A percentile compares a stretch with the other conserved stretches of the same genome.
Conservation (phyloP, 2,329 filamentous ascomycete genomes). For the Metarhizium sp. region DNA sequence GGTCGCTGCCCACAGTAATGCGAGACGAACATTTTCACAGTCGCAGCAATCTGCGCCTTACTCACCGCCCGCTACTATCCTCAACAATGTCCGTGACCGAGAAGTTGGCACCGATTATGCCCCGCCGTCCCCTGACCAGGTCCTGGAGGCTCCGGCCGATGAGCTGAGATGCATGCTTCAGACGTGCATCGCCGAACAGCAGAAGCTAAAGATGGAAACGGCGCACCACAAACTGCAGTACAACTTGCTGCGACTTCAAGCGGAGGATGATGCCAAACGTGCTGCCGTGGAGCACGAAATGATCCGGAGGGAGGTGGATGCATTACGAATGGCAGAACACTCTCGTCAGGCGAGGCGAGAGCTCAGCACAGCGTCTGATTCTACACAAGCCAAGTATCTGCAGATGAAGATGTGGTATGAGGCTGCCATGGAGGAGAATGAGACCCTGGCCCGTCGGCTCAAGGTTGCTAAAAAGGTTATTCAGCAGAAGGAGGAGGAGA, state of each 20-base stretch:
- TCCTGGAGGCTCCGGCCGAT: slow-evolving; percentile 43
- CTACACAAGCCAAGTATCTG: slow-evolving; percentile 42
- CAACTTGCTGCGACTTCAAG: slow-evolving; percentile 74
- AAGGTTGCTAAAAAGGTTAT: slow-evolving; percentile 70
- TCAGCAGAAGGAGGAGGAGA: slow-evolving; percentile 66
- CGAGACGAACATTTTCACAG: slow-evolving; percentile 22
- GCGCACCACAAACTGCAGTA: slow-evolving; percentile 89
- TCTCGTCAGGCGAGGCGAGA: slow-evolving; percentile 51
- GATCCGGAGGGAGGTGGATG: slow-evolving; percentile 79
- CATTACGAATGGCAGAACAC: slow-evolving; percentile 66
- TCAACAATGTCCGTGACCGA: slow-evolving; percentile 24
- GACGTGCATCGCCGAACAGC: slow-evolving; percentile 44
- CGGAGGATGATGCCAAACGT: slow-evolving; percentile 73
- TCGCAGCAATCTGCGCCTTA: slow-evolving; percentile 40
- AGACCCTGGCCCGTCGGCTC: slow-evolving; percentile 53
- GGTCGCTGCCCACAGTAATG: slow-evolving; percentile 22
- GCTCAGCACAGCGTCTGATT: slow-evolving; percentile 41
- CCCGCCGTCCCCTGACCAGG: slow-evolving; percentile 37
- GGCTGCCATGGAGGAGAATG: slow-evolving; percentile 56
- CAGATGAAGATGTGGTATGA: slow-evolving; percentile 60
- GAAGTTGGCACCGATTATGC: slow-evolving; percentile 30
- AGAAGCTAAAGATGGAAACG: slow-evolving; percentile 65
- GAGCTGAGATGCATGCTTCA: slow-evolving; percentile 49
- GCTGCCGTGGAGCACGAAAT: slow-evolving; percentile 89
- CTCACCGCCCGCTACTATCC: slow-evolving; percentile 43